Conservation (phyloP, 495 filamentous ascomycete genomes). For the Apodospora peruviana region DNA sequence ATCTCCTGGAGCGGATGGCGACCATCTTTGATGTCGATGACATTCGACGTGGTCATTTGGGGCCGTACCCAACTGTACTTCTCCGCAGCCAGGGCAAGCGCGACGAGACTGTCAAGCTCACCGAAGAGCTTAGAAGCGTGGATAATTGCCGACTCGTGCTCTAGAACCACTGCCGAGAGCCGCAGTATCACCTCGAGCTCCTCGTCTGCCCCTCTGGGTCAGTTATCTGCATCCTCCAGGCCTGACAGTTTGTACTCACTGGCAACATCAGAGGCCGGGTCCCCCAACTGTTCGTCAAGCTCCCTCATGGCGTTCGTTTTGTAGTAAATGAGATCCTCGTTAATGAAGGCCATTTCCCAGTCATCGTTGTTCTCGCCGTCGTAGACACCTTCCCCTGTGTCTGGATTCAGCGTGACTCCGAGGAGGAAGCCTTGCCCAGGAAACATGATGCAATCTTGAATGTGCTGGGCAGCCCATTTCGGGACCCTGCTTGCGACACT, state of each 20-base stretch:
- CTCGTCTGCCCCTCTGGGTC: constrained; percentile 51
- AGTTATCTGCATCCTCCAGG: background rate
- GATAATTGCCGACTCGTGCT: constrained; percentile 62
- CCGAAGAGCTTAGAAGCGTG: constrained; percentile 71
- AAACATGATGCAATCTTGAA: constrained; percentile 70
- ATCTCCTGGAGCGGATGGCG: constrained; percentile 88
- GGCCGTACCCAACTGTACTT: constrained; percentile 70
- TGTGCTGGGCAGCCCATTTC: constrained; percentile 44
- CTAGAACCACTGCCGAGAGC: constrained; percentile 65
- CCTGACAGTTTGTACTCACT: too few species aligned
- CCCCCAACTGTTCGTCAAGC: constrained; percentile 76
- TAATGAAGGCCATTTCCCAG: constrained; percentile 78
- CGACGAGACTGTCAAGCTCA: constrained; percentile 83
- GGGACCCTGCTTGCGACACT: constrained; percentile 60
- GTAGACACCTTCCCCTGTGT: constrained; percentile 59
- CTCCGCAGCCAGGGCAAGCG: constrained; percentile 71
- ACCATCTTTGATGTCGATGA: constrained; percentile 74
- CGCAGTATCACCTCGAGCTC: constrained; percentile 88
- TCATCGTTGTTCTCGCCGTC: constrained; percentile 53
- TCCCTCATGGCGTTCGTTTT: constrained; percentile 82
- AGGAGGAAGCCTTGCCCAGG: constrained; percentile 89
- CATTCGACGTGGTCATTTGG: constrained; percentile 62
- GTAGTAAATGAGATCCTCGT: constrained; percentile 71
- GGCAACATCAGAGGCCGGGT: constrained; percentile 76
- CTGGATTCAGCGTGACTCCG: constrained; percentile 59